These are phyloP conservation scores for Pythium diclinum DNA, from an alignment of 352 stramenopile genomes.

Conservation along the genomic window DNA sequence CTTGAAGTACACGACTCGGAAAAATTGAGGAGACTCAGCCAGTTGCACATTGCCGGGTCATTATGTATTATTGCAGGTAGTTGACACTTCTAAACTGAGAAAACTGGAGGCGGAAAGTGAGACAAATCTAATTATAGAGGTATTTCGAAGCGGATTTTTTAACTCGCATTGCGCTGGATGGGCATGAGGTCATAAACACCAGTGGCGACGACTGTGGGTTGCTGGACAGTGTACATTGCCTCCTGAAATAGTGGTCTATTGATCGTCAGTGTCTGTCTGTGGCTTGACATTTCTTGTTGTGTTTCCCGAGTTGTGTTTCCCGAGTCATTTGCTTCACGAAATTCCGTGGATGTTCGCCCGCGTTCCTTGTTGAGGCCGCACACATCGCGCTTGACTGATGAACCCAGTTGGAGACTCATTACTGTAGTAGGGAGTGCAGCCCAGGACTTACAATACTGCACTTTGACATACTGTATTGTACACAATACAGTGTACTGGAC, in stretches of 20 bases:
- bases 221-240: too few species aligned
- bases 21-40: not conserved
- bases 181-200: not conserved
- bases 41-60: not conserved
- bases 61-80: not conserved
- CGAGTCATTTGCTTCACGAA: not conserved
- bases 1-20: not conserved
- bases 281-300: not conserved
- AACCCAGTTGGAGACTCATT: not conserved
- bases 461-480: too few species aligned
- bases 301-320: not conserved
- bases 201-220: too few species aligned
- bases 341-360: not conserved
- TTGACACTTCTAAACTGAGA: too few species aligned
- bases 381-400: too few species aligned
- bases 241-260: too few species aligned
- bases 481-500: too few species aligned
- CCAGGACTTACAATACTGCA: not conserved
- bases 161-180: not conserved
- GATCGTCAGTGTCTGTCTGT: too few species aligned
- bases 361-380: slow-evolving; percentile 1
- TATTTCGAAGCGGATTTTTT: not conserved
- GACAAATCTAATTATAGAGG: not conserved
- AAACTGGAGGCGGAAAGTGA: not conserved
- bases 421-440: too few species aligned